Evolutionary conservation across 371 early-diverging fungal species (phyloP), one percentile per base, ranked within the genome.

Genomic region (Circinella umbellata): DNA sequence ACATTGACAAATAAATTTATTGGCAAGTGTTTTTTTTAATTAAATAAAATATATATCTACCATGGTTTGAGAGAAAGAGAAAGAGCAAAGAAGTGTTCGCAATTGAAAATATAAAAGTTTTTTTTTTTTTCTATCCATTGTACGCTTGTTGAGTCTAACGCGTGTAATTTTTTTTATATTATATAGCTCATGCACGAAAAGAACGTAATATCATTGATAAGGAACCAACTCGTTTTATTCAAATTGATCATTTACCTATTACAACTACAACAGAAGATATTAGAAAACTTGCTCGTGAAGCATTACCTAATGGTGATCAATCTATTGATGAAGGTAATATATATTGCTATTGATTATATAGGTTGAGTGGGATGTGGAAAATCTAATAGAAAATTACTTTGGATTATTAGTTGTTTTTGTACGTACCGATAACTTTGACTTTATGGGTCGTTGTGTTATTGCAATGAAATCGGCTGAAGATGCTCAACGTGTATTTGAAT

Each of bases 241-340:
- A 63, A 36, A 69, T 84, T 42, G 76, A 81, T 13, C 34, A 61
- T 20, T 51, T 84, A 61, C 84, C 84, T 60, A 18, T n/a, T 1
- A 81, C 82, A 34, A 76, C 74, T 15, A 84, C 84, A 7, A 60
- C 48, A 13, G 84, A 84, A 59, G 84, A 84, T 65, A 74, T 84
- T 7, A 66, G 68, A 67, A 81, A 82, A 64, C 70, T 84, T 34
- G 84, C 80, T 7, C 77, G 84, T 67, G 78, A 81, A 66, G 80
- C 84, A 7, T 77, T 80, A 35, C 67, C 65, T 11, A 60, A 81
- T 15, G 80, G 79, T 39, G 84, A 81, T 53, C 77, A 75, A 34
- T 64, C 63, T 17, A 81, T 84, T 39, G 37, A 69, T 36, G 78
- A 78, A 27, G 59, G 78, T 78, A 74, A 47, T 67, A 61, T 67